phyloP scores from a whole-genome alignment of 202 grass and related monocot genomes.

The Hordeum pubiflorum region DNA sequence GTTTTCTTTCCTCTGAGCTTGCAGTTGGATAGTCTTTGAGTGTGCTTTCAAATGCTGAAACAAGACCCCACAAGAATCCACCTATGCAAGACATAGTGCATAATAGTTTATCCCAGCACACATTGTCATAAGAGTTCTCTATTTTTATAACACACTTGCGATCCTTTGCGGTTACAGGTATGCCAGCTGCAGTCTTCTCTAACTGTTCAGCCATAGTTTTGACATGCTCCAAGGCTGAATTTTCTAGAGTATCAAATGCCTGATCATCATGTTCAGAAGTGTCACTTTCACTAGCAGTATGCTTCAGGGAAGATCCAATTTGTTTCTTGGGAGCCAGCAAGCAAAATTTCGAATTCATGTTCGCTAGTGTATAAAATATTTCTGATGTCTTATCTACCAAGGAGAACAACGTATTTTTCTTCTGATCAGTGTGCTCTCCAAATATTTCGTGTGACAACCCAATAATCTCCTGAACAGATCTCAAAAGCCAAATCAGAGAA shows the following conservation, averaged over 20 bases:
- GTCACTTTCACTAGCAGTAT: conserved; percentile 10
- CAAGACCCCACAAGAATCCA: conserved; percentile 80
- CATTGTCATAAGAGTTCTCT: conserved; percentile 37
- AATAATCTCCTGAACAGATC: conserved; percentile 52
- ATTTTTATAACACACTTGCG: conserved; percentile 44
- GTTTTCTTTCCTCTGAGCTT: conserved; percentile 28
- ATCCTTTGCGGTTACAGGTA: conserved; percentile 42
- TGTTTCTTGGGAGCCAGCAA: conserved; percentile 37
- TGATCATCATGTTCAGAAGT: conserved; percentile 27
- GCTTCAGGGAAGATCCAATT: conserved; percentile 26
- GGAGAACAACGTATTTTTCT: conserved; percentile 51
- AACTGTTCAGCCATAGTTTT: conserved; percentile 61
- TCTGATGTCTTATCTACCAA: conserved; percentile 77
- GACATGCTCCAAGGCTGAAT: conserved; percentile 37
- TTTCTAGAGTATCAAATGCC: conserved; percentile 32
- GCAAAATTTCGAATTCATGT: conserved; percentile 43
- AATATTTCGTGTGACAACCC: conserved; percentile 36
- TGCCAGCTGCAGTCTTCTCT: conserved; percentile 31
- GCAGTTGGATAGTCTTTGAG: conserved; percentile 4
- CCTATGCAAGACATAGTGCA: conserved; percentile 70
- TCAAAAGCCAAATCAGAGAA: conserved; percentile 65
- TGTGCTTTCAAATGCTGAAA: conserved; percentile 14
- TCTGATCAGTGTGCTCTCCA: conserved; percentile 41
- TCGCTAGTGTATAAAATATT: conserved; percentile 56
- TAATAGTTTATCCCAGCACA: conserved; percentile 46